Percentiles rank a stretch among this genome's conserved stretches.
phyloP scores from a whole-genome alignment of 225 moss, liverwort and hornwort genomes.

The Physcomitrium patens region DNA sequence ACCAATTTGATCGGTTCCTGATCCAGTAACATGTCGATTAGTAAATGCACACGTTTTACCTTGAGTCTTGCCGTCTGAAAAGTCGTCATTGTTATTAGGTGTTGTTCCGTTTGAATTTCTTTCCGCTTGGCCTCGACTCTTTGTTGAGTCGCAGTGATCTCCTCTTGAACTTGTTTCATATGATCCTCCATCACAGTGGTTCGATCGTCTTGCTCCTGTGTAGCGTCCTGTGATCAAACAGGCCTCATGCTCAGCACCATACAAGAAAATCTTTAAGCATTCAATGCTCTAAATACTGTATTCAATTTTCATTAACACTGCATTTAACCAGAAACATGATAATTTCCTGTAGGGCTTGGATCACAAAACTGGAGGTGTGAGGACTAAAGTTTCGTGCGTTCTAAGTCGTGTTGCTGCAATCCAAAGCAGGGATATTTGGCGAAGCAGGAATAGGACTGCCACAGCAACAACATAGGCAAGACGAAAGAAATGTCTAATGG shows the following conservation, averaged over 20 bases:
- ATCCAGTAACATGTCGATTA: too few relatives aligned
- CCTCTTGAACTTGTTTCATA: constrained; percentile 94
- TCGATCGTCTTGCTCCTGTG: constrained; percentile 90
- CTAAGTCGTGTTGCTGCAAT: too few relatives aligned
- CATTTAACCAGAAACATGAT: neutral
- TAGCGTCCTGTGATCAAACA: constrained; percentile 60
- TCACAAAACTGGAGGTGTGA: too few relatives aligned
- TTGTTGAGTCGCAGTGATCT: constrained; percentile 78
- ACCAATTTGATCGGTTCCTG: too few relatives aligned
- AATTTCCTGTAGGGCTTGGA: too few relatives aligned
- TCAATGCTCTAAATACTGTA: neutral
- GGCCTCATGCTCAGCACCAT: neutral
- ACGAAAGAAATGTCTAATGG: neutral
- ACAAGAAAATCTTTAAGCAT: neutral
- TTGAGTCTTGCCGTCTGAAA: constrained; percentile 69
- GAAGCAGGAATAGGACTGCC: neutral
- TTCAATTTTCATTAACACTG: neutral
- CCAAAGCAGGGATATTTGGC: too few relatives aligned
- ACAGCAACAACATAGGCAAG: neutral
- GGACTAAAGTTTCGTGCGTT: too few relatives aligned
- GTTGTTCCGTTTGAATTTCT: constrained; percentile 79
- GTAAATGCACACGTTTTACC: constrained; percentile 36
- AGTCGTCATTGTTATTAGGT: constrained; percentile 74
- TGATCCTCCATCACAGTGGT: constrained; percentile 92
- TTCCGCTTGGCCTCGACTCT: constrained; percentile 80